Evolutionary conservation across 257 asterid genomes (phyloP).

Genomic region (Jacaranda copaia): DNA sequence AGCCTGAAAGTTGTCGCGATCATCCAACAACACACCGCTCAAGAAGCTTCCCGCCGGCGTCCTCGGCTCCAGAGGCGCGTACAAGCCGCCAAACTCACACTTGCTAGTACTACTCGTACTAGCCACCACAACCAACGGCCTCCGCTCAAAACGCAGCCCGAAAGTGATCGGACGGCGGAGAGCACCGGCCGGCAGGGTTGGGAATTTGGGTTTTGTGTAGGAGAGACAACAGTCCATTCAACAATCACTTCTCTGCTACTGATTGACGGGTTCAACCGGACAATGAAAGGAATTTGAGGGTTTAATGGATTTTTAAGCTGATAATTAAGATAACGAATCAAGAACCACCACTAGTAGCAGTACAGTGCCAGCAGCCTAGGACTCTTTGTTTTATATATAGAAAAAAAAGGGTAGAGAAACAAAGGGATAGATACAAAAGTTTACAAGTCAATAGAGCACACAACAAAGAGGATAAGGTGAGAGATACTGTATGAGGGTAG

Average conservation of each 20-base stretch:
- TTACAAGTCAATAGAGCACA: background rate
- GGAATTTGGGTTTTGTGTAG: conserved; percentile 42
- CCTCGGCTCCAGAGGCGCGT: conserved; percentile 77
- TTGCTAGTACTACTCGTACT: conserved; percentile 38
- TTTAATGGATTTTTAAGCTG: background rate
- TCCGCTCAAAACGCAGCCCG: conserved; percentile 28
- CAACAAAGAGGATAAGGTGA: conserved; percentile 39
- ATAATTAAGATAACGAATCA: conserved; percentile 4
- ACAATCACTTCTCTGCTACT: conserved; percentile 25
- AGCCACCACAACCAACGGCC: conserved; percentile 43
- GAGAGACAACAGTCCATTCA: conserved; percentile 77
- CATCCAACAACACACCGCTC: conserved; percentile 66
- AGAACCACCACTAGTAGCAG: background rate
- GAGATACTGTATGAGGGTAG: conserved; percentile 6
- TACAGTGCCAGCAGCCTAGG: background rate
- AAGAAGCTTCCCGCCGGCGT: conserved; percentile 70
- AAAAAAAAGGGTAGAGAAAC: background rate
- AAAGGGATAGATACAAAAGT: background rate
- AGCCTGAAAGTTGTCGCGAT: conserved; percentile 52
- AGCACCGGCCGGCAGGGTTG: conserved; percentile 36
- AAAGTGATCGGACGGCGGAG: conserved; percentile 34
- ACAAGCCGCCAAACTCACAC: conserved; percentile 64
- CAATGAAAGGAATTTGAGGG: background rate
- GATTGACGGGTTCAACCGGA: conserved; percentile 13
- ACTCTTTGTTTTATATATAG: background rate